phyloP scores from a whole-genome alignment of 306 rosid species.

The Glycine latifolia region DNA sequence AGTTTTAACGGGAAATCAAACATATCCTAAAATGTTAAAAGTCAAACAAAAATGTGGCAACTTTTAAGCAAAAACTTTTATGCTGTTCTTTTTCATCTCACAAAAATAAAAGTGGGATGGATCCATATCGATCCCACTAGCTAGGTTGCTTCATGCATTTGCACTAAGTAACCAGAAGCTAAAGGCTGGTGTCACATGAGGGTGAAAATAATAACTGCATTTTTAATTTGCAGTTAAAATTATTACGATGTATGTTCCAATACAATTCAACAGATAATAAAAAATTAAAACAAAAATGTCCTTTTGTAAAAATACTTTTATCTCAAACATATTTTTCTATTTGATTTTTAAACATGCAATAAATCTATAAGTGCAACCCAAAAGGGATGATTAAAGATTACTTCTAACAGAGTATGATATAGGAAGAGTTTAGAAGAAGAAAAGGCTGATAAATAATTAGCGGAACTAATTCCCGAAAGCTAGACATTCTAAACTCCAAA shows the following conservation, averaged over 20 bases:
- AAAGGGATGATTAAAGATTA: not conserved
- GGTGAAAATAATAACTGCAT: not conserved
- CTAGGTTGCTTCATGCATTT: conserved; percentile 16
- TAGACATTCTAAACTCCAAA: not conserved
- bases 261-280: too few species aligned
- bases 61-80: conserved; percentile 30
- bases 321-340: too few species aligned
- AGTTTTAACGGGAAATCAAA: too few species aligned
- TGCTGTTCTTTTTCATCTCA: conserved; percentile 23
- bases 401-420: not conserved
- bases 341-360: too few species aligned
- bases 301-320: too few species aligned
- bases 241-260: too few species aligned
- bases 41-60: conserved; percentile 28
- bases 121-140: too few species aligned
- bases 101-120: not conserved
- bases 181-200: conserved; percentile 1
- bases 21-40: too few species aligned
- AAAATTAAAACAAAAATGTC: too few species aligned
- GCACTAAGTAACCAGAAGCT: not conserved
- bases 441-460: not conserved
- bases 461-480: not conserved
- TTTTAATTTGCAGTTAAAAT: too few species aligned
- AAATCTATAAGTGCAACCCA: not conserved
- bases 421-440: not conserved